A percentile compares a stretch with the other conserved stretches of the same genome.
Conservation (phyloP, 345 rosid genomes). For the Melastoma malabathricum region DNA sequence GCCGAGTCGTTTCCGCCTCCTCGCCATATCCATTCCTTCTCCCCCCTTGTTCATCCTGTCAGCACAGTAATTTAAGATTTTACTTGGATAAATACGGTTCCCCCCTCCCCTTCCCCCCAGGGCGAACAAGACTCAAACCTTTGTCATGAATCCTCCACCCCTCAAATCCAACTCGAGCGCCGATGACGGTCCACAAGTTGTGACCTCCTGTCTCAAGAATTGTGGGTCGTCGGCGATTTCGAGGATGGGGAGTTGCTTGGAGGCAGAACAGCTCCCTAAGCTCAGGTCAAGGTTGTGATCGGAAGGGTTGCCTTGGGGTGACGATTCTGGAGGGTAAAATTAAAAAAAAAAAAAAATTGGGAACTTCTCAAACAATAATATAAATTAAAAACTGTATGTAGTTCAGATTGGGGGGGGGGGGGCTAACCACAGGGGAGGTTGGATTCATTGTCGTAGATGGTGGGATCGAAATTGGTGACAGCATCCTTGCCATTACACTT, state of each 20-base stretch:
- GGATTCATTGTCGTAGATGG: slow-evolving; percentile 56
- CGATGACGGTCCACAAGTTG: neutral
- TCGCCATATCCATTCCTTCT: slow-evolving; percentile 26
- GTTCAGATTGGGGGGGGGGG: neutral
- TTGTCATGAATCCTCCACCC: slow-evolving; percentile 21
- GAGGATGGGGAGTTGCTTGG: slow-evolving; percentile 19
- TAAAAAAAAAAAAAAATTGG: neutral
- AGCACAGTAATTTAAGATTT: slow-evolving; percentile 4
- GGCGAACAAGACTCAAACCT: slow-evolving; percentile 16
- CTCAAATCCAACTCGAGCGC: slow-evolving; percentile 29
- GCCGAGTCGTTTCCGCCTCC: slow-evolving; percentile 32
- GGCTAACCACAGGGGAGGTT: slow-evolving; percentile 21
- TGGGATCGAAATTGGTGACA: slow-evolving; percentile 84
- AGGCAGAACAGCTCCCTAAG: slow-evolving; percentile 40
- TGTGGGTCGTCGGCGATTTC: slow-evolving; percentile 10
- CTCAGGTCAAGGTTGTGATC: slow-evolving; percentile 77
- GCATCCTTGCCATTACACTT: slow-evolving; percentile 93
- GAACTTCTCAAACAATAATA: no score
- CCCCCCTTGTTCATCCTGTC: slow-evolving; percentile 10
- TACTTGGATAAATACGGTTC: neutral
- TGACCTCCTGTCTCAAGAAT: slow-evolving; percentile 13
- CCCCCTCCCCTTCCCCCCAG: no score
- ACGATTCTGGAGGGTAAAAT: slow-evolving; percentile 5
- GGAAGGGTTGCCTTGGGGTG: slow-evolving; percentile 27
- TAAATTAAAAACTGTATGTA: neutral